Base-by-base conservation (phyloP, 2,329 filamentous ascomycete genomes). In the Ophiostoma pallidulum region DNA sequence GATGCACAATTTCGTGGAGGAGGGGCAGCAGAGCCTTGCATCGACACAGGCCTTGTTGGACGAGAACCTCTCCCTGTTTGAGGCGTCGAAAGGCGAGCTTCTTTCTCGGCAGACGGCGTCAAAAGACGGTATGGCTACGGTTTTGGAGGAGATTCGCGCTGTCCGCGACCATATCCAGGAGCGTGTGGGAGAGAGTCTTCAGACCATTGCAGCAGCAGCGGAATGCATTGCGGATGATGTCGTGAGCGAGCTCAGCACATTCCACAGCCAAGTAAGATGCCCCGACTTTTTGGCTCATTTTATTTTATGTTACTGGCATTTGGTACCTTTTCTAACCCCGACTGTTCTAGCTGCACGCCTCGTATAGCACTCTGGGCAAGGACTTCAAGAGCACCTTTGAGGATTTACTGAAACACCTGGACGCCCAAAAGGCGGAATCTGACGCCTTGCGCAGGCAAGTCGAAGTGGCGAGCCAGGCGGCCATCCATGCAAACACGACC, bases 141-240 rank as follows among this genome's bases (percentile, higher is more conserved):
- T 95, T 2, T 73, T 98, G 9, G 86, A 92, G 58, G 91, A 94
- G 61, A 95, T 97, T 62, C 90, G 90, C 61, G 80, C 78, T n/a
- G 73, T 97, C 20, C 80, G 91, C 19, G 86, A 95, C 62, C 82
- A 86, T 45, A 87, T 97, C 44, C 96, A 96, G 69, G 72, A 77
- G 41, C 84, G 84, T 52, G 86, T 97, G 41, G 86, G 87, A 3
- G 82, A 89, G 59, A 91, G 90, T 8, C 71, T 97, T 37, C 82
- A 87, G 58, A 82, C 87, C 22, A 79, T 97, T 19, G 89, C 89
- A 2, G 76, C 76, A 10, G 88, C 90, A 9, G 89, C 91, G 2
- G 87, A 91, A 65, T 82, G 84, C 47, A 96, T 97, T 53, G 88
- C 89, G 0, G 85, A 83, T 12, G 91, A 94, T 57, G 90, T 97